Percentiles rank a stretch among this genome's conserved stretches.
Conservation (phyloP, 179 eudicot species). For the Corrigiola litoralis region DNA sequence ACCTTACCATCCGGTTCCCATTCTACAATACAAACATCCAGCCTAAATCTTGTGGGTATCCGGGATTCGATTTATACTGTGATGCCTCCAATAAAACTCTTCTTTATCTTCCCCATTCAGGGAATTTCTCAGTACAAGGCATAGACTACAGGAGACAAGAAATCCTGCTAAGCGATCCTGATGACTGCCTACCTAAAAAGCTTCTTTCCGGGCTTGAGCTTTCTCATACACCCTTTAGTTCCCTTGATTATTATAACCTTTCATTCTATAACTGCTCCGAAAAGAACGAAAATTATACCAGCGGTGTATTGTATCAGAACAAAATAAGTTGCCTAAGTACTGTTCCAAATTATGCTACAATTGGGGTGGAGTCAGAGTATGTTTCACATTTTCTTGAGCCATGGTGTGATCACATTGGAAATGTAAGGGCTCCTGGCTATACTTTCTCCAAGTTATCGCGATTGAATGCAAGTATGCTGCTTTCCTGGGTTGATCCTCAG, state of each 20-base stretch:
- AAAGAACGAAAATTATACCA: background rate
- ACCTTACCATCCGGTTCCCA: constrained; percentile 10
- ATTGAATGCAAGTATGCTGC: background rate
- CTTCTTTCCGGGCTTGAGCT: background rate
- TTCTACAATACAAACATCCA: background rate
- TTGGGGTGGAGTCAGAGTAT: background rate
- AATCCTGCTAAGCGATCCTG: background rate
- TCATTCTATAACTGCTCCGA: constrained; percentile 5
- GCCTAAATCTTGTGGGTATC: constrained; percentile 7
- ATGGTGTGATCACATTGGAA: background rate
- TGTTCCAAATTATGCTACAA: background rate
- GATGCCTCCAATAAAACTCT: background rate
- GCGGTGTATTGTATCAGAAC: background rate
- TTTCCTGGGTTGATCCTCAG: constrained; percentile 6
- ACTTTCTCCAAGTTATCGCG: no score
- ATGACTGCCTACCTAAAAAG: background rate
- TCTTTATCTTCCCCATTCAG: background rate
- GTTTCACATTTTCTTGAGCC: background rate
- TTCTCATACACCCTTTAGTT: background rate
- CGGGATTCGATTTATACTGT: constrained; percentile 10
- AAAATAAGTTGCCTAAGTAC: constrained; percentile 2
- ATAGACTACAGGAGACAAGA: background rate
- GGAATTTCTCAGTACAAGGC: background rate
- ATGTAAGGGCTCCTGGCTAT: background rate
- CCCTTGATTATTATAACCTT: background rate